Conservation (phyloP, 306 rosid species). For the Lagenaria siceraria region DNA sequence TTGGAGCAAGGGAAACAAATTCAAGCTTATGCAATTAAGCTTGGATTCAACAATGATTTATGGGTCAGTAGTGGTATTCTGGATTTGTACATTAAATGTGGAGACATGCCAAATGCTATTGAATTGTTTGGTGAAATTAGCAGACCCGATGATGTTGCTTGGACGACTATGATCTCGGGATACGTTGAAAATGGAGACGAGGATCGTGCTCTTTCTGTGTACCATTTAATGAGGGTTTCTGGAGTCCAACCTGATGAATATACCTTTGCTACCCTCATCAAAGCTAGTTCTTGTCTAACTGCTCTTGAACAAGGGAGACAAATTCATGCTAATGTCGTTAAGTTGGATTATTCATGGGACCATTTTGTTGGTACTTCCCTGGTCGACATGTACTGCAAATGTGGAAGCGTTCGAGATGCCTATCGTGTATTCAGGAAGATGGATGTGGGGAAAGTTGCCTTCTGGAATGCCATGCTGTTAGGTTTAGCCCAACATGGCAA, state of each 20-base stretch:
- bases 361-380: conserved; percentile 69
- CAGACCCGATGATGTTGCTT: conserved; percentile 59
- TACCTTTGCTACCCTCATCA: conserved; percentile 68
- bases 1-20: conserved; percentile 56
- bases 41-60: conserved; percentile 37
- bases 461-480: conserved; percentile 76
- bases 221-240: conserved; percentile 57
- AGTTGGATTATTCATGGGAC: conserved; percentile 46
- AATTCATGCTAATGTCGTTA: conserved; percentile 63
- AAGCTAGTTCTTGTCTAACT: conserved; percentile 57
- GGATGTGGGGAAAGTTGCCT: conserved; percentile 29
- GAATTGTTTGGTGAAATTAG: conserved; percentile 43
- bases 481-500: conserved; percentile 82
- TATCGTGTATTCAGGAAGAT: conserved; percentile 37
- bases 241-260: conserved; percentile 66
- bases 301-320: conserved; percentile 76
- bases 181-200: conserved; percentile 69
- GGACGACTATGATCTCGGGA: conserved; percentile 84
- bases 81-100: conserved; percentile 75
- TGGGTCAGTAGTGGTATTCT: conserved; percentile 49
- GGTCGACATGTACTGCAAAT: conserved; percentile 82
- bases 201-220: conserved; percentile 41
- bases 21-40: conserved; percentile 42
- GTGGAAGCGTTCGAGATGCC: conserved; percentile 66
- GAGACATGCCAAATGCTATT: conserved; percentile 50